Evolutionary conservation across 352 stramenopile species (phyloP).

Genomic region (Pythium periplocum): DNA sequence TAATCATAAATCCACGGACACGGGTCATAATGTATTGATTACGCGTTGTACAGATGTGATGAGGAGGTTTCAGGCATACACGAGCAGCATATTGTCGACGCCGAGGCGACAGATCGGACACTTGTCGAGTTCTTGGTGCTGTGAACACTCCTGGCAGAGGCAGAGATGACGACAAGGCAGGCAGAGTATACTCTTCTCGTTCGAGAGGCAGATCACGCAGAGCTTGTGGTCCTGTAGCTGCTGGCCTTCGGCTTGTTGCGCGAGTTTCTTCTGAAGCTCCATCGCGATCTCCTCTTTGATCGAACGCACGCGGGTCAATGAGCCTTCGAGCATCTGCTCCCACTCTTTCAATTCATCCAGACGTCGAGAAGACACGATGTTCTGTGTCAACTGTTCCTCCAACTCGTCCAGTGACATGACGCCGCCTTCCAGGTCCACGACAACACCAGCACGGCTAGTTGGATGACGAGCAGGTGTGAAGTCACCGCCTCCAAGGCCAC

Average conservation of each 20-base stretch:
- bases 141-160: constrained; percentile 67
- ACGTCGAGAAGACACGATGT: constrained; percentile 21
- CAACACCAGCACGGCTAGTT: constrained; percentile 10
- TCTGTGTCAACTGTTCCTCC: constrained; percentile 23
- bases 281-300: constrained; percentile 72
- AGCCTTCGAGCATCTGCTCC: constrained; percentile 65
- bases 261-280: constrained; percentile 70
- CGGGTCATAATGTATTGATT: no score
- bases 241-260: constrained; percentile 69
- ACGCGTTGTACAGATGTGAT: no score
- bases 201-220: constrained; percentile 78
- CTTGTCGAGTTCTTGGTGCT: constrained; percentile 63
- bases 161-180: constrained; percentile 80
- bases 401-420: constrained; percentile 24
- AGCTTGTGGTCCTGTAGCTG: constrained; percentile 69
- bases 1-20: no score
- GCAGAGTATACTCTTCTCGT: constrained; percentile 82
- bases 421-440: constrained; percentile 20
- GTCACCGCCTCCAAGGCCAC: neutral
- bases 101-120: constrained; percentile 81
- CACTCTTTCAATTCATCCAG: constrained; percentile 65
- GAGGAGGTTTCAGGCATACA: constrained; percentile 53
- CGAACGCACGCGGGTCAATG: constrained; percentile 42
- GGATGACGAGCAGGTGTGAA: neutral
- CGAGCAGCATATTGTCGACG: constrained; percentile 78